Evolutionary conservation across 2,329 filamentous ascomycete species (phyloP).

Genomic region (Botrytis cinerea): DNA sequence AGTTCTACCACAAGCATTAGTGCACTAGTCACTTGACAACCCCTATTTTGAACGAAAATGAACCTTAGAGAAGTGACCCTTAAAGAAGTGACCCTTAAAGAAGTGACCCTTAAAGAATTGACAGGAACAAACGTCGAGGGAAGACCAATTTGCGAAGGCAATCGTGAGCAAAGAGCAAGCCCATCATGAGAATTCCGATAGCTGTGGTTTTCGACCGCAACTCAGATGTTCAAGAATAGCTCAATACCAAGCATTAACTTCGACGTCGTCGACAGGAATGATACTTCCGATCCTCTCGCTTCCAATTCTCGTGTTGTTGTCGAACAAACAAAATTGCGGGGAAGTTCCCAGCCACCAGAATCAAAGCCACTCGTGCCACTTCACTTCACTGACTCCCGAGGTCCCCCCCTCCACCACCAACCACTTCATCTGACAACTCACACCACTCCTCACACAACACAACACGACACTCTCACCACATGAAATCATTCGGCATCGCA

Average conservation of each 20-base stretch:
- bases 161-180: neutral
- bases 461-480: neutral
- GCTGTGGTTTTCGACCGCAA: neutral
- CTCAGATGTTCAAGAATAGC: neutral
- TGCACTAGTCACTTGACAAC: neutral
- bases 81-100: too few relatives aligned
- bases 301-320: neutral
- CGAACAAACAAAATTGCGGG: neutral
- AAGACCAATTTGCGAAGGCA: neutral
- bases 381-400: neutral
- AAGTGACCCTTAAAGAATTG: neutral
- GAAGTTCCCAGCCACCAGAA: slow-evolving; percentile 3
- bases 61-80: neutral
- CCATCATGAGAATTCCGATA: too few relatives aligned
- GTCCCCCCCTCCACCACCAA: neutral
- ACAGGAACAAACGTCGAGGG: neutral
- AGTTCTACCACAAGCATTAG: neutral
- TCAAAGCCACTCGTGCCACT: slow-evolving; percentile 1
- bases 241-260: neutral
- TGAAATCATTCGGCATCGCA: neutral
- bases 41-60: neutral
- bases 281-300: neutral
- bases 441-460: slow-evolving; percentile 11
- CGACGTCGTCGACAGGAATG: neutral
- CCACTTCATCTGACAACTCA: slow-evolving; percentile 2